Evolutionary conservation across 129 eudicot genomes (phyloP).

Genomic region (Flaveria ramosissima): DNA sequence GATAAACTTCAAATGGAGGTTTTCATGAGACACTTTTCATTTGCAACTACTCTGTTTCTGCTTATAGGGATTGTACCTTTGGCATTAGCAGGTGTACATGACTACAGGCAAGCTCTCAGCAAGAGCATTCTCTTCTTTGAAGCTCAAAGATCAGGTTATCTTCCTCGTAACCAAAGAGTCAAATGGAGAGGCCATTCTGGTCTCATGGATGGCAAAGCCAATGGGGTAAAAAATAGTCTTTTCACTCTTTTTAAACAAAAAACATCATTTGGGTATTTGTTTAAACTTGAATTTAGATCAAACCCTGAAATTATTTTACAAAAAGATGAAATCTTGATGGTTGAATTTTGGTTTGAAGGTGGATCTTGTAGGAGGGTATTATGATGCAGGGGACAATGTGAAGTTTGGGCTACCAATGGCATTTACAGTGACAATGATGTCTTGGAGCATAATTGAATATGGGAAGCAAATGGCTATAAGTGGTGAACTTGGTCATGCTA

Average conservation of each 20-base stretch:
- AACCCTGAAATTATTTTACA: slow-evolving; percentile 7
- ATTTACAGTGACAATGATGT: slow-evolving; percentile 76
- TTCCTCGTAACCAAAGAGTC: slow-evolving; percentile 65
- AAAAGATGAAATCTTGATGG: slow-evolving; percentile 38
- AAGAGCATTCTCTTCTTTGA: slow-evolving; percentile 78
- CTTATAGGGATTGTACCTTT: slow-evolving; percentile 50
- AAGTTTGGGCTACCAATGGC: slow-evolving; percentile 94
- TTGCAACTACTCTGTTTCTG: slow-evolving; percentile 55
- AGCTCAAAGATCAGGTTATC: slow-evolving; percentile 92
- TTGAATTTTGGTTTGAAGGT: slow-evolving; percentile 45
- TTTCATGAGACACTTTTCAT: slow-evolving; percentile 25
- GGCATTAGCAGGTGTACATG: slow-evolving; percentile 67
- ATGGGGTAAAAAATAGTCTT: slow-evolving; percentile 39
- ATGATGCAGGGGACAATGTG: slow-evolving; percentile 90
- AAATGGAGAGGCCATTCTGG: slow-evolving; percentile 78
- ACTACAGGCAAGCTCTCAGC: slow-evolving; percentile 75
- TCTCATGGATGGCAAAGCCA: slow-evolving; percentile 62
- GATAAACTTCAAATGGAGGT: slow-evolving; percentile 42
- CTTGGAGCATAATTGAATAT: slow-evolving; percentile 68
- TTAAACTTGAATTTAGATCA: neutral
- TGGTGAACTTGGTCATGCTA: slow-evolving; percentile 56
- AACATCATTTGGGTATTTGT: slow-evolving; percentile 4
- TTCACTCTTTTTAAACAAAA: neutral
- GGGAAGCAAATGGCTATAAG: slow-evolving; percentile 46
- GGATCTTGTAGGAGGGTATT: slow-evolving; percentile 88